phyloP scores from a whole-genome alignment of 148 eudicot species.

The Drosera capensis region DNA sequence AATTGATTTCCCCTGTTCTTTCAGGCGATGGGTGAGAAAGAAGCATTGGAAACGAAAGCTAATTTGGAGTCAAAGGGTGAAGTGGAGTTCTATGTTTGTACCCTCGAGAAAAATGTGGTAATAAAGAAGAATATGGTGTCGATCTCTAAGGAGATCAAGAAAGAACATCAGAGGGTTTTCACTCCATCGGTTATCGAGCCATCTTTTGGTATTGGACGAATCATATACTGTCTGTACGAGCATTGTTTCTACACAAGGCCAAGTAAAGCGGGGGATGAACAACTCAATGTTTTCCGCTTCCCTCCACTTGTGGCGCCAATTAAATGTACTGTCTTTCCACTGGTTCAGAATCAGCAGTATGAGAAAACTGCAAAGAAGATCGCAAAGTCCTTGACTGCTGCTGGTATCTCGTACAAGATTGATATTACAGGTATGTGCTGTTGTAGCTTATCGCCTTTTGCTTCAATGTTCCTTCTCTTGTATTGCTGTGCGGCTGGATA shows the following conservation, averaged over 20 bases:
- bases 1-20: neutral
- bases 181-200: slow-evolving; percentile 94
- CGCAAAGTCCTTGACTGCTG: slow-evolving; percentile 45
- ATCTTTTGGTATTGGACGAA: slow-evolving; percentile 95
- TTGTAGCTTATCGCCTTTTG: no score
- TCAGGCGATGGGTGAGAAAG: slow-evolving; percentile 83
- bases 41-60: slow-evolving; percentile 87
- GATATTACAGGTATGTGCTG: slow-evolving; percentile 85
- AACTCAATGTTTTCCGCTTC: slow-evolving; percentile 70
- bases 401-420: slow-evolving; percentile 68
- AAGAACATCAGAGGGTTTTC: slow-evolving; percentile 84
- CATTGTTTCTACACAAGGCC: slow-evolving; percentile 81
- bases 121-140: slow-evolving; percentile 65
- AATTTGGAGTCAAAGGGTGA: slow-evolving; percentile 68
- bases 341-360: slow-evolving; percentile 64
- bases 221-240: slow-evolving; percentile 79
- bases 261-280: slow-evolving; percentile 77
- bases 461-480: no score
- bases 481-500: neutral
- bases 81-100: slow-evolving; percentile 60
- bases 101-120: slow-evolving; percentile 56
- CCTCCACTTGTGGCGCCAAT: slow-evolving; percentile 93
- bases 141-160: slow-evolving; percentile 63
- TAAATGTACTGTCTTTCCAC: slow-evolving; percentile 84
- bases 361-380: slow-evolving; percentile 67